Evolutionary conservation across 441 rosid species (phyloP).

Genomic region (Raphanus hybrid): DNA sequence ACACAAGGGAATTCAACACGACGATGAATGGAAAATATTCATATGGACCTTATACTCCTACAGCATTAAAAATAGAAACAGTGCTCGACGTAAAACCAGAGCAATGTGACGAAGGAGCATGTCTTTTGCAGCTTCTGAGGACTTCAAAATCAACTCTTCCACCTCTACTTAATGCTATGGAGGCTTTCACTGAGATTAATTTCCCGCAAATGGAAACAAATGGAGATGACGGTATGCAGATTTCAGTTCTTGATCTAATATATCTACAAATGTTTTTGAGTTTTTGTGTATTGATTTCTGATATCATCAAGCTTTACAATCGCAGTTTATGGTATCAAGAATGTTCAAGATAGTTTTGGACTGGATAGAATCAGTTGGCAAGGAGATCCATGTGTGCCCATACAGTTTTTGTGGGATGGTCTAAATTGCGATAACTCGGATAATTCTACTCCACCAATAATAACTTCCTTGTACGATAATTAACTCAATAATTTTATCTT

Average conservation of each 20-base stretch:
- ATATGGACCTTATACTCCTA: slow-evolving; percentile 39
- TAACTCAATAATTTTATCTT: not conserved
- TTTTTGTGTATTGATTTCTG: not conserved
- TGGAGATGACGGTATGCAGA: slow-evolving; percentile 45
- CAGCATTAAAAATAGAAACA: not conserved
- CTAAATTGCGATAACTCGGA: slow-evolving; percentile 39
- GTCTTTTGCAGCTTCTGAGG: slow-evolving; percentile 32
- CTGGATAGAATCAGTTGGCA: slow-evolving; percentile 44
- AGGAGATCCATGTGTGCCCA: slow-evolving; percentile 55
- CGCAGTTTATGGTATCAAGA: slow-evolving; percentile 31
- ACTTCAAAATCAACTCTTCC: slow-evolving; percentile 44
- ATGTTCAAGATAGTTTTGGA: slow-evolving; percentile 26
- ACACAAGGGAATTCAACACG: slow-evolving; percentile 43
- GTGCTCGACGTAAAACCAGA: not conserved
- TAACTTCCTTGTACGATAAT: slow-evolving; percentile 46
- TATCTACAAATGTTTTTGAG: not conserved
- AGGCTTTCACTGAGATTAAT: slow-evolving; percentile 36
- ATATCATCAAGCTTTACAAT: not conserved
- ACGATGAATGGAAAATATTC: slow-evolving; percentile 29
- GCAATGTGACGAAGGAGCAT: not conserved
- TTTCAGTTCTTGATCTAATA: slow-evolving; percentile 13
- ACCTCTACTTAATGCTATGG: slow-evolving; percentile 50
- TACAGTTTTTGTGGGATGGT: slow-evolving; percentile 47
- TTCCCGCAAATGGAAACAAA: slow-evolving; percentile 44
- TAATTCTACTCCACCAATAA: slow-evolving; percentile 34